These are phyloP conservation scores for Ogataea naganishii DNA, from an alignment of 805 yeast genomes.

Conservation along the genomic window DNA sequence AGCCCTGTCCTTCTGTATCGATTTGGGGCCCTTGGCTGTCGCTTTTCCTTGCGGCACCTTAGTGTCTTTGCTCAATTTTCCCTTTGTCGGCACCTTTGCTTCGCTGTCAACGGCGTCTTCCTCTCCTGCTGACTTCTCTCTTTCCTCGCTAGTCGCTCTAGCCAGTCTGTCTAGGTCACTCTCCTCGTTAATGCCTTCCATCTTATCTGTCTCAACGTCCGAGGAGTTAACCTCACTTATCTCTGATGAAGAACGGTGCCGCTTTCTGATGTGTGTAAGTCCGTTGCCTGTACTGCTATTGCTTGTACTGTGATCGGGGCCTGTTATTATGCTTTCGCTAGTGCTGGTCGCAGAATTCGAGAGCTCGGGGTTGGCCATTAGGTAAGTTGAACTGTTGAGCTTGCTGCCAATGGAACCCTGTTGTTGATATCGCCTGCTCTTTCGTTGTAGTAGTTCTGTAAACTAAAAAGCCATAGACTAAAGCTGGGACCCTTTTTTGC, in stretches of 20 bases:
- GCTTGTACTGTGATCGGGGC: constrained; percentile 1
- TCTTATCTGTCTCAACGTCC: constrained; percentile 87
- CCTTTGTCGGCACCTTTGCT: too few species aligned
- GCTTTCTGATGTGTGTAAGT: background rate
- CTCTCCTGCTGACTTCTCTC: too few species aligned
- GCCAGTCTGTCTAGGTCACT: constrained; percentile 39
- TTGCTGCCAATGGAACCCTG: too few species aligned
- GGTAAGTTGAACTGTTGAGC: too few species aligned
- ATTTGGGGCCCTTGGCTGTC: too few species aligned
- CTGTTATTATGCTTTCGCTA: constrained; percentile 1
- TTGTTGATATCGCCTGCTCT: too few species aligned
- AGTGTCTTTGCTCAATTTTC: too few species aligned
- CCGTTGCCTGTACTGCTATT: background rate
- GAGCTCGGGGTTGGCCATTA: background rate
- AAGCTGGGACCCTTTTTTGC: too few species aligned
- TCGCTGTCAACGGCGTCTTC: too few species aligned
- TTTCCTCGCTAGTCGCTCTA: constrained; percentile 28
- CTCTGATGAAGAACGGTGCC: constrained; percentile 35
- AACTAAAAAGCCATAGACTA: too few species aligned
- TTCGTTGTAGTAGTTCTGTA: too few species aligned
- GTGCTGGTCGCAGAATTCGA: background rate
- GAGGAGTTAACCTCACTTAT: constrained; percentile 56
- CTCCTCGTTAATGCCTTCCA: constrained; percentile 53
- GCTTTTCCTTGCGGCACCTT: too few species aligned
- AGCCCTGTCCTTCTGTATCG: constrained; percentile 19